phyloP scores from a whole-genome alignment of 495 filamentous ascomycete genomes.

The Pyrenula aspistea region DNA sequence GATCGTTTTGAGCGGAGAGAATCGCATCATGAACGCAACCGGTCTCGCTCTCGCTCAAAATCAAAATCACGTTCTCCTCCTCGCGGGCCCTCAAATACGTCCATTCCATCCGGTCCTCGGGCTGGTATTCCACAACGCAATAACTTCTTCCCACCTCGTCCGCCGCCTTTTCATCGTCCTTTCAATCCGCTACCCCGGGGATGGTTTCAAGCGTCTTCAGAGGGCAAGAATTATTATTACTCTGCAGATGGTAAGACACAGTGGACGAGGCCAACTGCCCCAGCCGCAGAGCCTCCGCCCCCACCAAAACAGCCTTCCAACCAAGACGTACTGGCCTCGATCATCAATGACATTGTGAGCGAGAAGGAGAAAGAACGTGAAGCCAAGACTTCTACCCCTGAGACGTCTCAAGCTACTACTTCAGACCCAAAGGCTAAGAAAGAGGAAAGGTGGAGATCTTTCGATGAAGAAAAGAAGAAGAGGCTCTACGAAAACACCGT shows the following conservation, averaged over 20 bases:
- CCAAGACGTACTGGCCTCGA: slow-evolving; percentile 61
- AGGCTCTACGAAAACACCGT: slow-evolving; percentile 89
- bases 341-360: slow-evolving; percentile 74
- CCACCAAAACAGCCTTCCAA: slow-evolving; percentile 54
- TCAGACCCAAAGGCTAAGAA: slow-evolving; percentile 51
- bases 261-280: slow-evolving; percentile 62
- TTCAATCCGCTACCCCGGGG: slow-evolving; percentile 57
- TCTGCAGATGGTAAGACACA: slow-evolving; percentile 59
- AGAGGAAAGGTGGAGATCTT: slow-evolving; percentile 72
- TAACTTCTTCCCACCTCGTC: slow-evolving; percentile 40
- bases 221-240: slow-evolving; percentile 72
- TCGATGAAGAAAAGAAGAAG: slow-evolving; percentile 75
- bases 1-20: slow-evolving; percentile 62
- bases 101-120: slow-evolving; percentile 51
- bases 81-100: slow-evolving; percentile 36
- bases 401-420: slow-evolving; percentile 28
- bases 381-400: slow-evolving; percentile 38
- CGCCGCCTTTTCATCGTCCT: slow-evolving; percentile 33
- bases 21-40: slow-evolving; percentile 40
- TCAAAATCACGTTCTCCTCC: slow-evolving; percentile 41
- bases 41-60: slow-evolving; percentile 38
- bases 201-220: slow-evolving; percentile 64
- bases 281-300: slow-evolving; percentile 47
- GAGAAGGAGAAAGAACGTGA: slow-evolving; percentile 56
- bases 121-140: slow-evolving; percentile 52